These are phyloP conservation scores for Triadica sebifera DNA, from an alignment of 345 rosid genomes.

Conservation along the genomic window DNA sequence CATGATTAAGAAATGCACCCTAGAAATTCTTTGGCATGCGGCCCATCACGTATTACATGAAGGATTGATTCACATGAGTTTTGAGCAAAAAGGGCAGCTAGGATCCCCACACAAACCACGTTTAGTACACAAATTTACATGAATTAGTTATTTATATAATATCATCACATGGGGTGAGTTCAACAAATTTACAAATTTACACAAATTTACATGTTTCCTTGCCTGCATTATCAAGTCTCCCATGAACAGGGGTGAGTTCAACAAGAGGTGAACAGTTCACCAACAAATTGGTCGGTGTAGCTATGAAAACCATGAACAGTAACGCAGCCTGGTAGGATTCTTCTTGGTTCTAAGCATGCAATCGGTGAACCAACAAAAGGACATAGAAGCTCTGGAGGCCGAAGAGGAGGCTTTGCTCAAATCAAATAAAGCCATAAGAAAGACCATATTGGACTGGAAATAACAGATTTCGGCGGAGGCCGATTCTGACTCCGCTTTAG, in stretches of 20 bases:
- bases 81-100: too few species aligned
- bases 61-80: too few species aligned
- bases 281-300: conserved; percentile 18
- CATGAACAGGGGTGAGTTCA: background rate
- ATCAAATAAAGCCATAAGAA: conserved; percentile 60
- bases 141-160: too few species aligned
- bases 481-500: conserved; percentile 40
- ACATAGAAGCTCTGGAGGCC: conserved; percentile 52
- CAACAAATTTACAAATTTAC: too few species aligned
- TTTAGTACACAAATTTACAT: too few species aligned
- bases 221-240: background rate
- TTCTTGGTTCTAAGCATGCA: conserved; percentile 51
- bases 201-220: too few species aligned
- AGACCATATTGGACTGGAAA: conserved; percentile 80
- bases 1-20: too few species aligned
- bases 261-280: conserved; percentile 15
- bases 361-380: conserved; percentile 62
- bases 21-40: too few species aligned
- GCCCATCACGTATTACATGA: too few species aligned
- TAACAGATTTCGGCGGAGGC: conserved; percentile 86
- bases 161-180: too few species aligned
- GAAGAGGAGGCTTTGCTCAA: conserved; percentile 53
- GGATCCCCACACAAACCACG: too few species aligned
- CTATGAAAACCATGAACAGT: conserved; percentile 43
- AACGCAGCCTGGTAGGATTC: conserved; percentile 49